Percentiles rank a stretch among this genome's conserved stretches.
Evolutionary conservation across 108 stramenopile species (phyloP).

Genomic region (Heterococcus sp.): DNA sequence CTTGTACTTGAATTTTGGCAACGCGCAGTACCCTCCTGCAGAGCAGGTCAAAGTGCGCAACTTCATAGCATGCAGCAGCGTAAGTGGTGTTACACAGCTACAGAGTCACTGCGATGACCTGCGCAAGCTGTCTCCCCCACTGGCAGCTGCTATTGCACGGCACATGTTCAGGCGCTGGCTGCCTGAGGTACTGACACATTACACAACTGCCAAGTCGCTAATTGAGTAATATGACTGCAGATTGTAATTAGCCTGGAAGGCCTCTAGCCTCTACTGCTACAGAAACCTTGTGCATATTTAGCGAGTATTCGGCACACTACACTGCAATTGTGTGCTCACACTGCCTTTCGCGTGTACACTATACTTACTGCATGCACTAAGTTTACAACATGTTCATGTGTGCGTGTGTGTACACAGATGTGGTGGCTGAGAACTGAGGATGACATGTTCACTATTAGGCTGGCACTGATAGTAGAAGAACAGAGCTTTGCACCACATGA

Average conservation of each 20-base stretch:
- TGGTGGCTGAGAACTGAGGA: neutral
- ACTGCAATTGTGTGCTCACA: too few species aligned
- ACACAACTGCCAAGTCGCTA: too few species aligned
- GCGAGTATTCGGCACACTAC: too few species aligned
- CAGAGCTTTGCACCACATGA: neutral
- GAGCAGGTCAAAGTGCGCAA: neutral
- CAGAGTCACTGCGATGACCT: neutral
- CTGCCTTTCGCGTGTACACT: too few species aligned
- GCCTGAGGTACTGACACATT: neutral
- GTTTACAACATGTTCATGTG: too few species aligned
- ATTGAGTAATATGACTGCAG: too few species aligned
- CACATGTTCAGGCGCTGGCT: neutral
- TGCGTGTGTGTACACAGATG: too few species aligned
- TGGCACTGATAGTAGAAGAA: neutral
- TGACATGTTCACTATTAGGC: neutral
- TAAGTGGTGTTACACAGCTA: neutral
- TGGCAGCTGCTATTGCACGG: neutral
- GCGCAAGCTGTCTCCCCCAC: neutral
- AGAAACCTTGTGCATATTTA: too few species aligned
- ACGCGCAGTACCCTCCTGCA: neutral
- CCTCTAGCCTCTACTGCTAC: too few species aligned
- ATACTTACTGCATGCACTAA: too few species aligned
- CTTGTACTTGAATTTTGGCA: too few species aligned
- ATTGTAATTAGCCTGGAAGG: too few species aligned
- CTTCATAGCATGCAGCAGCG: neutral